phyloP scores from a whole-genome alignment of 805 yeast genomes.

The Wickerhamiella musiphila region DNA sequence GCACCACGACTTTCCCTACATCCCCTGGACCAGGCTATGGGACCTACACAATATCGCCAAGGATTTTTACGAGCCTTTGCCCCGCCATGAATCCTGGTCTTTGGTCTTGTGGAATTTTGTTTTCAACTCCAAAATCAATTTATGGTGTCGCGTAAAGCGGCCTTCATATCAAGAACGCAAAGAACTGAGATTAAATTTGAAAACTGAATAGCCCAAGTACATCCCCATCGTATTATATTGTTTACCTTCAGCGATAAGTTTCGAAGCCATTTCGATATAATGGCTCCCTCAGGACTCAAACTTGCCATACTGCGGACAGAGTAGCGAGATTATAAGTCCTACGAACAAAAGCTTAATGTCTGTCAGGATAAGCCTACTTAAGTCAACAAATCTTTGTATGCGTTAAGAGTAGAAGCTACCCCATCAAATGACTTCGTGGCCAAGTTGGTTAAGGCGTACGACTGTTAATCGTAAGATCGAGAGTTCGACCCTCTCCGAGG shows the following conservation, averaged over 20 bases:
- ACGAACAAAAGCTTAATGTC: no score
- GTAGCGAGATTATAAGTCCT: no score
- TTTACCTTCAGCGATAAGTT: no score
- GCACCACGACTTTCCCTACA: conserved; percentile 88
- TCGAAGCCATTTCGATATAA: no score
- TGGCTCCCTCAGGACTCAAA: no score
- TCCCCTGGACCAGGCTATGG: conserved; percentile 75
- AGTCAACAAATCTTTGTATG: no score
- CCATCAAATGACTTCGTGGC: conserved; percentile 11
- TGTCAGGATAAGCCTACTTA: no score
- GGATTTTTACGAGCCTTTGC: conserved; percentile 71
- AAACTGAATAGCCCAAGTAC: no score
- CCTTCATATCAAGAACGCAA: conserved; percentile 8
- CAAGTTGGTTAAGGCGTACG: conserved; percentile 14
- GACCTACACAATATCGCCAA: conserved; percentile 45
- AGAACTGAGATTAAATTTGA: background rate
- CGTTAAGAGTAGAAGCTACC: no score
- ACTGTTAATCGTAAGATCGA: conserved; percentile 16
- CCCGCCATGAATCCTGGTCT: conserved; percentile 62
- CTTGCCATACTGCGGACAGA: no score
- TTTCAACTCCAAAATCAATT: conserved; percentile 43
- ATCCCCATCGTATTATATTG: no score
- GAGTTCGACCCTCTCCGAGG: conserved; percentile 4
- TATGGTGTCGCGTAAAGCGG: conserved; percentile 74
- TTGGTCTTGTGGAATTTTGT: conserved; percentile 60